Percentiles rank a stretch among this genome's conserved stretches.
Evolutionary conservation across 768 basidiomycete species (phyloP).

Genomic region (Mrakia frigida): DNA sequence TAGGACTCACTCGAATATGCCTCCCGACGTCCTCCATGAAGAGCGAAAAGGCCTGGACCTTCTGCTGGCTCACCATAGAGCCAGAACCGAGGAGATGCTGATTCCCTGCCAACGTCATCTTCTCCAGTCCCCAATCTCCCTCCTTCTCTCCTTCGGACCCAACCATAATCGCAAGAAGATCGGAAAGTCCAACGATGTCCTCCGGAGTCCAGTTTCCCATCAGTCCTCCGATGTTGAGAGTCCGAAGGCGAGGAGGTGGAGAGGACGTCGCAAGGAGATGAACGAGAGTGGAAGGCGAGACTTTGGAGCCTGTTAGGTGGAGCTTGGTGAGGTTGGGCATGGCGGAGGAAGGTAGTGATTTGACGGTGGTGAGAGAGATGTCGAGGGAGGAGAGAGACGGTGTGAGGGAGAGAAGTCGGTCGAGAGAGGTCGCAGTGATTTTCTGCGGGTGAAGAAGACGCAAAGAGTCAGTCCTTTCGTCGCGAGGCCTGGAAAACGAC

Average conservation of each 20-base stretch:
- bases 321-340: not conserved
- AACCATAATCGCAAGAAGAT: not conserved
- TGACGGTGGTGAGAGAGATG: conserved; percentile 1
- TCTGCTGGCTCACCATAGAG: not conserved
- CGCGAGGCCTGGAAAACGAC: not conserved
- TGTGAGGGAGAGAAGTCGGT: not conserved
- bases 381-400: not conserved
- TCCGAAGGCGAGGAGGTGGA: not conserved
- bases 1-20: not conserved
- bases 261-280: not conserved
- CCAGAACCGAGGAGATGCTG: not conserved
- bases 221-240: conserved; percentile 11
- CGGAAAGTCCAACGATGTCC: not conserved
- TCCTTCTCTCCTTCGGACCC: not conserved
- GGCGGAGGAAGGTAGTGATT: not conserved
- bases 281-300: not conserved
- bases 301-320: conserved; percentile 5
- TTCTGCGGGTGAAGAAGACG: not conserved
- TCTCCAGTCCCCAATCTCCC: not conserved
- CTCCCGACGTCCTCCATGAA: conserved; percentile 1
- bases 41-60: not conserved
- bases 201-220: not conserved
- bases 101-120: not conserved
- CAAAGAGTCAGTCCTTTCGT: not conserved
- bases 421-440: conserved; percentile 4